Evolutionary conservation across 2,329 filamentous ascomycete species (phyloP), one percentile per base, ranked within the genome.

Genomic region (Sclerotinia minor): DNA sequence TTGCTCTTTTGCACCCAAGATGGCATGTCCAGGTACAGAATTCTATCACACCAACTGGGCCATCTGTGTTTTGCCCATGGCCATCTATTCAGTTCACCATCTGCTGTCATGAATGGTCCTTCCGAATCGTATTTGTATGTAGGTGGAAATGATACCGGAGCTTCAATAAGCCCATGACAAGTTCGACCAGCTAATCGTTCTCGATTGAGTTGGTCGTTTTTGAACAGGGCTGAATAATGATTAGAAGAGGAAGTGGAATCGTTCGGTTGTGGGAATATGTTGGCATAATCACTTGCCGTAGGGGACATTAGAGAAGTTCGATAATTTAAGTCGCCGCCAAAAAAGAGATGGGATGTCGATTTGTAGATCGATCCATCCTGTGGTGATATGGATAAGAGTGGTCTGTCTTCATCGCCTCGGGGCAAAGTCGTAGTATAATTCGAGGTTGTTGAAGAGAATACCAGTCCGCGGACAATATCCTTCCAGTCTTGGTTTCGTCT

Each of bases 241-340:
- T 85, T 79, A 35, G 80, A 78, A 8, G 86, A 85, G 29, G 84
- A 82, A 17, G 76, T 74, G 4, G 79, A 73, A 75, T 84, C 77
- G 79, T 84, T 74, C 76, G 83, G 81, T 77, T 89, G 78, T 73
- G 95, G 85, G 84, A 92, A 91, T 5, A 78, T 78, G 7, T 80
- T 61, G 74, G 82, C 76, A 47, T 75, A 70, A 63, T 91, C 88
- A 2, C 82, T 79, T 0, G 84, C 81, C 0, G 82, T 80, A 0
- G 94, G 93, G 0, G 84, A 81, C 0, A 83, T 84, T 70, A 88
- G 84, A 9, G 89, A 87, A 24, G 94, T 96, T 72, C 95, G 90
- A 79, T 99, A 99, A 82, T 99, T 99, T 69, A 99, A 84, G 78
- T 99, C 95, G 32, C 95, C 95, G 0, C 89, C 90, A 58, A 98